Evolutionary conservation across 768 basidiomycete species (phyloP).

Genomic region (Kwoniella heveanensis): DNA sequence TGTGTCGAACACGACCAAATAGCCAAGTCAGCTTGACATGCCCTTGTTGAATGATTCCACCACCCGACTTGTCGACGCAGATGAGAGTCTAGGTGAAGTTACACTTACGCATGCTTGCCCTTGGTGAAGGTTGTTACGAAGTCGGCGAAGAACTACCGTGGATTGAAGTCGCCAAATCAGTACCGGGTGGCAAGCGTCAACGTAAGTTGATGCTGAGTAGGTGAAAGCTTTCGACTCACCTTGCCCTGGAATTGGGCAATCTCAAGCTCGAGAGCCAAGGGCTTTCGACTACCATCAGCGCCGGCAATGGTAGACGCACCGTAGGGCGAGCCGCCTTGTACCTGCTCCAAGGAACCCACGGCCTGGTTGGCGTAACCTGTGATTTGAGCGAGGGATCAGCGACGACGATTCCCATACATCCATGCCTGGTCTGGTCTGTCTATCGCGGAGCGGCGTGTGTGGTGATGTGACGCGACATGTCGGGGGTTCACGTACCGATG

Average conservation of each 20-base stretch:
- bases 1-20: too few species aligned
- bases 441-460: too few species aligned
- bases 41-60: too few species aligned
- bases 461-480: neutral
- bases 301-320: conserved; percentile 63
- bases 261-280: conserved; percentile 30
- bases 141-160: conserved; percentile 46
- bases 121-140: conserved; percentile 39
- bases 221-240: conserved; percentile 16
- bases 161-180: neutral
- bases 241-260: conserved; percentile 44
- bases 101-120: conserved; percentile 32
- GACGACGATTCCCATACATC: too few species aligned
- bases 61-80: too few species aligned
- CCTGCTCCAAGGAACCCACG: conserved; percentile 47
- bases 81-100: too few species aligned
- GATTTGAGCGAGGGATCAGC: neutral
- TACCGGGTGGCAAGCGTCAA: neutral
- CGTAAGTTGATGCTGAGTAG: neutral
- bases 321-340: conserved; percentile 68
- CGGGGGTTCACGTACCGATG: conserved; percentile 58
- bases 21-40: too few species aligned
- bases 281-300: conserved; percentile 46
- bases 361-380: conserved; percentile 58
- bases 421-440: too few species aligned